Evolutionary conservation across 2,329 filamentous ascomycete genomes (phyloP), one percentile per base, ranked within the genome.

Genomic region (Sphaerulina musiva): DNA sequence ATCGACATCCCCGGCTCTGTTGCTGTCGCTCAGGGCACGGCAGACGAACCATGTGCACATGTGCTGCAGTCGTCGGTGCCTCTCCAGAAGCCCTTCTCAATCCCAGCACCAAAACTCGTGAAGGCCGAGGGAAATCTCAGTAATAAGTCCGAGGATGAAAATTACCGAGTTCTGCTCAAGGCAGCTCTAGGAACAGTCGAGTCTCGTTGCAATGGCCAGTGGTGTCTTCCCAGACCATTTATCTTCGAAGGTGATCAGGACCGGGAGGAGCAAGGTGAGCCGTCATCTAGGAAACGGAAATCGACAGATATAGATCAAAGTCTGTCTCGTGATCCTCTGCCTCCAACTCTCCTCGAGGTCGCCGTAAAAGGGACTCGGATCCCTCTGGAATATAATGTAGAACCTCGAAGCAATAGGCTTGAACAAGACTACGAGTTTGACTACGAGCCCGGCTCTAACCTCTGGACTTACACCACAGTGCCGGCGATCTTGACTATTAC

Each of bases 1-100:
- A 68, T 90, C 48, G 87, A 91, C 64, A 80, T 89, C 44, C 86
- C 87, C 23, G 73, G 76, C 14, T 87, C 87, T 1, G 79, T 90
- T 39, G 83, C 86, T 60, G 75, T 81, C 56, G 81, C 80, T 14
- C 87, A 90, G 69, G 75, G 77, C 34, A 71, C 72, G 10, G 66
- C 71, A 6, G 70, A 69, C 31, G 62, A 73, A 34, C 55, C 61
- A 20, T 68, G 71, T 68, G 53, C 63, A 64, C 58, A 76, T 74
- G 54, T 70, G 68, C 63, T 74, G 64, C 56, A 76, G 23, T 83
- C 80, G 6, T 72, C 68, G 11, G 17, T 60, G 7, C 74, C 81
- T 1, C 58, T 76, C 2, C 56, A 73, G 41, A 54, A 60, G 10
- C 80, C 81, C 2, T 82, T 77, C 59, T 68, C 70, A 51, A 79